Evolutionary conservation across 2,329 filamentous ascomycete genomes (phyloP), one percentile per base, ranked within the genome.

Genomic region (Scytalidium sp.): DNA sequence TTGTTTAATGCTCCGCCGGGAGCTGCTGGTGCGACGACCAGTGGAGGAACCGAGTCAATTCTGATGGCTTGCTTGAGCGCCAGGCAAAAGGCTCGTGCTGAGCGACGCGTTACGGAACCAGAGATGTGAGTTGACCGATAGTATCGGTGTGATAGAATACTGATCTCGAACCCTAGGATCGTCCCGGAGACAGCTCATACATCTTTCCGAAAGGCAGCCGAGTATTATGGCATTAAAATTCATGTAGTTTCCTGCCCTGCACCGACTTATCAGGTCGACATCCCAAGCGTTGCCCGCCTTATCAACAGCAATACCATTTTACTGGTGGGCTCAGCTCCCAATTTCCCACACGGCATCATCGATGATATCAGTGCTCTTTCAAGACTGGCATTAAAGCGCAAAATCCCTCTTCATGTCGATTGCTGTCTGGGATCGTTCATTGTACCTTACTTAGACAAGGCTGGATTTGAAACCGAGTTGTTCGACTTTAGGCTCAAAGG

Each of bases 321-420:
- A 22, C 84, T 99, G 3, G 94, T 97, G 46, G 94, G 94, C 43
- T 96, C 90, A 2, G 92, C 94, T 0, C 94, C 94, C 51, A 99
- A 97, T 76, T 99, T 97, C 72, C 94, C 94, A 32, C 94, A 99
- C 67, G 94, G 94, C 53, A 96, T 99, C 65, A 94, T 99, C 56
- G 94, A 99, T 69, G 91, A 97, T 68, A 97, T 99, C 60, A 73
- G 87, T 1, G 81, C 83, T 1, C 83, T 99, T 40, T 96, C 92
- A 49, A 87, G 85, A 52, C 80, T 99, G 4, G 94, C 94, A 0
- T 65, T 87, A 27, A 85, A 85, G 64, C 85, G 88, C 65, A 87
- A 85, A 64, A 75, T 97, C 20, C 92, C 91, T 17, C 81, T 99
- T 10, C 94, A 99, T 67, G 93, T 99, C 45, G 94, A 99, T 74